Percentiles rank a stretch among this genome's conserved stretches.
These are phyloP conservation scores for Leucosporidium yakuticum DNA, from an alignment of 768 basidiomycete genomes.

Conservation along the genomic window DNA sequence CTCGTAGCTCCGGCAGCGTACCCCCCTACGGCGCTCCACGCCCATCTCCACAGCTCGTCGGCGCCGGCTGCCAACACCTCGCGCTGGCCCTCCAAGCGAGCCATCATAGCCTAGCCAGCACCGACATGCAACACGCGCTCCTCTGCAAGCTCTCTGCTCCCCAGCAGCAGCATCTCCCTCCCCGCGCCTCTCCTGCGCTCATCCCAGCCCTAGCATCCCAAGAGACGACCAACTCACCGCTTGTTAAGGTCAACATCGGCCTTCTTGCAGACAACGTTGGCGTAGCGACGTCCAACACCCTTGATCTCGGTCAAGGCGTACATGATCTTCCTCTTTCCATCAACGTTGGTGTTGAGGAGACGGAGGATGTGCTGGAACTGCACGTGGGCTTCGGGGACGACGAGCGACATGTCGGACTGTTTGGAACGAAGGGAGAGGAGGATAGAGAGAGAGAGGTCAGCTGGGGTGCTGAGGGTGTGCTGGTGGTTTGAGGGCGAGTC, in stretches of 20 bases:
- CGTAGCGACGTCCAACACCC: constrained; percentile 98
- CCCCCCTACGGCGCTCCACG: neutral
- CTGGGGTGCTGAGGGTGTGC: no score
- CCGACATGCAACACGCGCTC: no score
- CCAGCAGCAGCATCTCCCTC: neutral
- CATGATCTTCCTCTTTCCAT: constrained; percentile 59
- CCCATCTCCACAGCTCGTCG: no score
- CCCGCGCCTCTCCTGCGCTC: neutral
- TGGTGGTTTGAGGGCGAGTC: no score
- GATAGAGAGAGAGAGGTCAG: no score
- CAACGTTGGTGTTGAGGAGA: constrained; percentile 98
- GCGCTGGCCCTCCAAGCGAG: no score
- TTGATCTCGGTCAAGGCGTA: constrained; percentile 99
- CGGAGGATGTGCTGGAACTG: constrained; percentile 85
- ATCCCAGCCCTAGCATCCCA: neutral
- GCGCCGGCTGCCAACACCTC: no score
- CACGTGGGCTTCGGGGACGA: constrained; percentile 90
- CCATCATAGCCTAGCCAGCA: neutral
- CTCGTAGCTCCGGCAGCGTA: no score
- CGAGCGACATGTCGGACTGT: constrained; percentile 75
- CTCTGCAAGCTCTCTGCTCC: neutral
- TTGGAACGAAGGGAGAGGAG: no score
- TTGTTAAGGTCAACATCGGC: constrained; percentile 98
- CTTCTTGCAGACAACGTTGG: constrained; percentile 99
- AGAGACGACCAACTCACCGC: constrained; percentile 57